phyloP scores from a whole-genome alignment of 768 basidiomycete genomes.

The Hebeloma cylindrosporum region DNA sequence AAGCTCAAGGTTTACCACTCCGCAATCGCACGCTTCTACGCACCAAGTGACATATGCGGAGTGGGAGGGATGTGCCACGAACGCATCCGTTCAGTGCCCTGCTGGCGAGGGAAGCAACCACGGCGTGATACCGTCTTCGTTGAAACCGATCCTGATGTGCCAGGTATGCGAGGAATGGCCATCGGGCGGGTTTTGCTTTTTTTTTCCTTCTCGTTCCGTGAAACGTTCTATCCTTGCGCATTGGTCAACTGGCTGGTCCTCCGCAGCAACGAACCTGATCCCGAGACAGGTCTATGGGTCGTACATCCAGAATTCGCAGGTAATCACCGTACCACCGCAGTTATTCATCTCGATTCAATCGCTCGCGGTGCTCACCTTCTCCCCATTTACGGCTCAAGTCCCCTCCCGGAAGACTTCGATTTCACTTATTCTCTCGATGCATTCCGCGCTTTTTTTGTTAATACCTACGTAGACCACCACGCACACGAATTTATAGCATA shows the following conservation, averaged over 20 bases:
- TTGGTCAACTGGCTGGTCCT: conserved; percentile 32
- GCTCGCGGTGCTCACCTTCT: conserved; percentile 31
- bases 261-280: conserved; percentile 22
- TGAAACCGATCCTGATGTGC: conserved; percentile 4
- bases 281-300: conserved; percentile 28
- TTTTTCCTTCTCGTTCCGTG: conserved; percentile 24
- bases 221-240: conserved; percentile 25
- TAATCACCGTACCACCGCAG: neutral
- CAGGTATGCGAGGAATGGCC: conserved; percentile 23
- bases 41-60: conserved; percentile 28
- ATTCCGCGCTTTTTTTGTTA: no score
- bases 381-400: conserved; percentile 22
- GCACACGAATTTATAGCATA: no score
- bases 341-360: conserved; percentile 31
- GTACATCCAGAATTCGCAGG: conserved; percentile 15
- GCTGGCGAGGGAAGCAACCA: conserved; percentile 18
- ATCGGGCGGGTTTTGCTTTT: conserved; percentile 29
- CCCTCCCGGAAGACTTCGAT: no score
- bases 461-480: no score
- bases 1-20: conserved; percentile 24
- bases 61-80: conserved; percentile 27
- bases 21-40: conserved; percentile 25
- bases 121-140: conserved; percentile 29
- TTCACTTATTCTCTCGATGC: no score
- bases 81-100: conserved; percentile 25